Evolutionary conservation across 139 green algal species (phyloP).

Genomic region (Pseudopediastrum boryanum): DNA sequence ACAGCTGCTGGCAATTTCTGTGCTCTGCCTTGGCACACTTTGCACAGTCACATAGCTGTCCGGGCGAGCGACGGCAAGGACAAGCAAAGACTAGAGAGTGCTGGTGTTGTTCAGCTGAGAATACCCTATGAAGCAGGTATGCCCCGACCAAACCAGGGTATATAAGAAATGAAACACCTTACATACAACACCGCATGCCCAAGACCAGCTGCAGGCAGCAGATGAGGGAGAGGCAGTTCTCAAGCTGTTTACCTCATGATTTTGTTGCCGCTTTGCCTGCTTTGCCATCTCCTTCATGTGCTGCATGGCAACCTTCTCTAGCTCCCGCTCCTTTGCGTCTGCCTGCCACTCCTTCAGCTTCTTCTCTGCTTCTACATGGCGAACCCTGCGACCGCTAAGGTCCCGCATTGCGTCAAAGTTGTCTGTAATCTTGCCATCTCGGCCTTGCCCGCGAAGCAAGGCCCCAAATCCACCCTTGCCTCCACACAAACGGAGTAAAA

Average conservation of each 20-base stretch:
- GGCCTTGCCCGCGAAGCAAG: conserved; percentile 86
- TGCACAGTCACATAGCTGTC: too few relatives aligned
- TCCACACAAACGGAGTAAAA: conserved; percentile 65
- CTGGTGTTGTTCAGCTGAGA: not conserved
- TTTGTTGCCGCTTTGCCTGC: conserved; percentile 50
- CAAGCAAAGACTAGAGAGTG: not conserved
- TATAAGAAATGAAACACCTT: not conserved
- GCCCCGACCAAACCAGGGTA: not conserved
- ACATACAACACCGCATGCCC: conserved; percentile 2
- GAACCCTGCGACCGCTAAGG: conserved; percentile 82
- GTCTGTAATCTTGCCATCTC: conserved; percentile 79
- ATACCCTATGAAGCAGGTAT: not conserved
- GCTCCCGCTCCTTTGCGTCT: conserved; percentile 72
- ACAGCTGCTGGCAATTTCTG: too few relatives aligned
- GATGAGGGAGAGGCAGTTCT: not conserved
- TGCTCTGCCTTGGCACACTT: too few relatives aligned
- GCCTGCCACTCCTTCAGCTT: conserved; percentile 87
- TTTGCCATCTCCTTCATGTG: conserved; percentile 76
- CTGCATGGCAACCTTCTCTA: conserved; percentile 79
- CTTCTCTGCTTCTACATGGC: conserved; percentile 74
- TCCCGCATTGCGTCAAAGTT: conserved; percentile 95
- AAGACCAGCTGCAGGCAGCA: not conserved
- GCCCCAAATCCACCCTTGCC: conserved; percentile 96
- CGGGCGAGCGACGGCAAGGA: not conserved
- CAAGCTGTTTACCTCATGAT: conserved; percentile 33